Percentiles rank a stretch among this genome's conserved stretches.
These are phyloP conservation scores for Apium graveolens DNA, from an alignment of 129 eudicot genomes.

Conservation along the genomic window DNA sequence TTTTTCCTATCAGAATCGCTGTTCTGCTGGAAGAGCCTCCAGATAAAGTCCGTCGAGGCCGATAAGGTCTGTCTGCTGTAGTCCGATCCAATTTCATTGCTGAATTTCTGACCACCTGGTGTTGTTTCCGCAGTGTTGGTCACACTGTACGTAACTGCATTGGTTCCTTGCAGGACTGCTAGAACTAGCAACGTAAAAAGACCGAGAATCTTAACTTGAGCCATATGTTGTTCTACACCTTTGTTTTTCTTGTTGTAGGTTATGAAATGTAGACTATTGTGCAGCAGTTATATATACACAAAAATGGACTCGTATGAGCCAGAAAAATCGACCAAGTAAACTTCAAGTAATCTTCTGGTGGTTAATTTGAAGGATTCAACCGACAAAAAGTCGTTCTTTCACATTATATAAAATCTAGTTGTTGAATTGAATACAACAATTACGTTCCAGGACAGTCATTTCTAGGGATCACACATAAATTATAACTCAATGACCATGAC, in stretches of 20 bases:
- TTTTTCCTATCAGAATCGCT: slow-evolving; percentile 26
- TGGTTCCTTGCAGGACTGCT: slow-evolving; percentile 19
- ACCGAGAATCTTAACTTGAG: not conserved
- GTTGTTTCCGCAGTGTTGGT: slow-evolving; percentile 37
- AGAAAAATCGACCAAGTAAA: too few species aligned
- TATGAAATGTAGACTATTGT: not conserved
- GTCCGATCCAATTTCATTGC: slow-evolving; percentile 18
- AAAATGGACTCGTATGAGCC: not conserved
- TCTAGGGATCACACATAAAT: too few species aligned
- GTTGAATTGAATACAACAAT: not conserved
- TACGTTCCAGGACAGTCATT: not conserved
- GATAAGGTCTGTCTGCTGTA: slow-evolving; percentile 25
- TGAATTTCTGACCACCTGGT: slow-evolving; percentile 50
- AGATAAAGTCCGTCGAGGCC: slow-evolving; percentile 47
- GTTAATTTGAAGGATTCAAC: not conserved
- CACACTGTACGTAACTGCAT: slow-evolving; percentile 45
- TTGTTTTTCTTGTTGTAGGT: too few species aligned
- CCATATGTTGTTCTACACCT: not conserved
- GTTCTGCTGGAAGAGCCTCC: slow-evolving; percentile 46
- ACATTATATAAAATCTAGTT: not conserved
- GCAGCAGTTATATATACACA: not conserved
- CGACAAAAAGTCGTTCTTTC: not conserved
- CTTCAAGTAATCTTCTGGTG: not conserved
- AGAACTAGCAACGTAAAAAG: slow-evolving; percentile 4
- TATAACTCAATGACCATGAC: not conserved